Evolutionary conservation across 2,329 filamentous ascomycete species (phyloP).

Genomic region (Arthrobotrys conoides): DNA sequence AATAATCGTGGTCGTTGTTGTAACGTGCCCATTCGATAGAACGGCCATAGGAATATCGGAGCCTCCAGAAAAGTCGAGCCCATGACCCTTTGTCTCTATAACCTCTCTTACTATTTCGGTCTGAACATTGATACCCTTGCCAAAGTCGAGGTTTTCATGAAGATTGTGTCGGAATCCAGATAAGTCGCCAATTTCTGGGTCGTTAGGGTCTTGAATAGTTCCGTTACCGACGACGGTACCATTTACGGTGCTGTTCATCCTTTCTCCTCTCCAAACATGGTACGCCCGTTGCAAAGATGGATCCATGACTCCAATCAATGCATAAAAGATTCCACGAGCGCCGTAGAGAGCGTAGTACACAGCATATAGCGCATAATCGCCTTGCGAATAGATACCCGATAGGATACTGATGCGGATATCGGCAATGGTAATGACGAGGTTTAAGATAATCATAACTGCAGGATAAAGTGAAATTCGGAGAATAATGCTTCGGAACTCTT

Average conservation of each 20-base stretch:
- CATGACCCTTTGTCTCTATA: conserved; percentile 50
- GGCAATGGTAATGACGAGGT: conserved; percentile 61
- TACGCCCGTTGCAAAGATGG: conserved; percentile 61
- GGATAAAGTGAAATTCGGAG: conserved; percentile 63
- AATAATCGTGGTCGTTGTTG: conserved; percentile 46
- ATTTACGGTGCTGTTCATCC: conserved; percentile 21
- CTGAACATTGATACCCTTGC: conserved; percentile 62
- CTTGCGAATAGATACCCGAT: conserved; percentile 60
- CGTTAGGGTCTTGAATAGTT: conserved; percentile 45
- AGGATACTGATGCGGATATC: conserved; percentile 62
- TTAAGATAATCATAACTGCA: conserved; percentile 62
- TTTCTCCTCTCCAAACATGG: conserved; percentile 59
- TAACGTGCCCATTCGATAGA: conserved; percentile 24
- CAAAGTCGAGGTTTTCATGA: conserved; percentile 22
- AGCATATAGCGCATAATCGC: conserved; percentile 62
- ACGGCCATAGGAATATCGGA: conserved; percentile 43
- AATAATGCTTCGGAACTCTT: conserved; percentile 61
- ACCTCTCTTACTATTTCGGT: conserved; percentile 62
- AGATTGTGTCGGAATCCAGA: neutral
- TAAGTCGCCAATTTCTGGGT: conserved; percentile 44
- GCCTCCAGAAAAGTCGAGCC: neutral
- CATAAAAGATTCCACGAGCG: conserved; percentile 62
- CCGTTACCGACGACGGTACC: conserved; percentile 37
- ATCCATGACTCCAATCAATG: conserved; percentile 61
- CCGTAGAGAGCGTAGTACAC: conserved; percentile 63